Conservation (phyloP, 2,329 filamentous ascomycete species). For the Botrytis byssoidea region DNA sequence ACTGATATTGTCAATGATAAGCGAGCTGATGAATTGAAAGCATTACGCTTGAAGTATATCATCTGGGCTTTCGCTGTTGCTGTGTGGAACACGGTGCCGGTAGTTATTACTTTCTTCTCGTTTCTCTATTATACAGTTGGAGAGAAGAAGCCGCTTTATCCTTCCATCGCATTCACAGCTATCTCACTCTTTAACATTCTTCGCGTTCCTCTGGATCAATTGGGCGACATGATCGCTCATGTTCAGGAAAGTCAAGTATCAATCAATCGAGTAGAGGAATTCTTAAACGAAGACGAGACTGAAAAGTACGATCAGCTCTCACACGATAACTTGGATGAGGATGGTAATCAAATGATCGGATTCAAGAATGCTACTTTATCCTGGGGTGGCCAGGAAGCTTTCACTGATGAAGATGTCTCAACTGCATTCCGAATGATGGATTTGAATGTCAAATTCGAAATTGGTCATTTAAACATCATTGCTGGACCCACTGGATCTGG, state of each 20-base stretch:
- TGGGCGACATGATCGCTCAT: constrained; percentile 98
- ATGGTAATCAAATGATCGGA: constrained; percentile 74
- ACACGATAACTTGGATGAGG: constrained; percentile 64
- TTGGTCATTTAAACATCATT: constrained; percentile 88
- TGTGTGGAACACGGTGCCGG: constrained; percentile 93
- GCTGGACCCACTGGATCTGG: constrained; percentile 91
- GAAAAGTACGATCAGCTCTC: constrained; percentile 89
- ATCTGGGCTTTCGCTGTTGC: constrained; percentile 90
- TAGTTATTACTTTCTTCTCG: constrained; percentile 93
- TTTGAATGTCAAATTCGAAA: constrained; percentile 75
- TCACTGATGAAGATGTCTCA: constrained; percentile 59
- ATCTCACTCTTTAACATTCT: constrained; percentile 94
- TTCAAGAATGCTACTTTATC: constrained; percentile 83
- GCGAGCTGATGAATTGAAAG: constrained; percentile 71
- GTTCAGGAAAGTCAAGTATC: constrained; percentile 97
- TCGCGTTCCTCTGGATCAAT: constrained; percentile 87
- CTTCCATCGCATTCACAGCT: constrained; percentile 92
- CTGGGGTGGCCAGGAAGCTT: constrained; percentile 74
- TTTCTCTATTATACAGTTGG: constrained; percentile 91
- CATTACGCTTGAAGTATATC: constrained; percentile 79
- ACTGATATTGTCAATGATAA: constrained; percentile 85
- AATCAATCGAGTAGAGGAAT: constrained; percentile 93
- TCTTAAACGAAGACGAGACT: constrained; percentile 89
- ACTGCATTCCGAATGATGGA: constrained; percentile 81
- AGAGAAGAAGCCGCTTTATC: constrained; percentile 84